Evolutionary conservation across 139 green algal species (phyloP).

Genomic region (Coelastrella sp.): DNA sequence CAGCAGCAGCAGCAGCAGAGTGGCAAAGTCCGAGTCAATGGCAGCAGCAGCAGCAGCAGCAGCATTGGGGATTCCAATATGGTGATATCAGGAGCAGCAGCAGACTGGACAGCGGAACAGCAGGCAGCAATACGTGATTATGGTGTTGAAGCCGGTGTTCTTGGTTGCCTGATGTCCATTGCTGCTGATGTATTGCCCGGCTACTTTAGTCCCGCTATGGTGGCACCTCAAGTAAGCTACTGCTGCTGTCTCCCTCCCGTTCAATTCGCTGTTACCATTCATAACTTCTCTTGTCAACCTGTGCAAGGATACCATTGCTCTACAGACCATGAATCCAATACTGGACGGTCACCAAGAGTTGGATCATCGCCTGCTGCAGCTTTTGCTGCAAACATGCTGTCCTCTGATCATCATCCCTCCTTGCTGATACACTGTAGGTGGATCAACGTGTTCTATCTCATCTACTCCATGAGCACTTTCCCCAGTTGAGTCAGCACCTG

Average conservation of each 20-base stretch:
- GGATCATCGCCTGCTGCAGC: too few species aligned
- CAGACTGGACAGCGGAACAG: neutral
- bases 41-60: neutral
- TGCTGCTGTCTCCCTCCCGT: neutral
- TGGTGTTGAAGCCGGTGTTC: neutral
- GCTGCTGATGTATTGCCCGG: slow-evolving; percentile 28
- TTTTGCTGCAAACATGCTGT: too few species aligned
- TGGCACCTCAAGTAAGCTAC: slow-evolving; percentile 29
- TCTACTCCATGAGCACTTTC: neutral
- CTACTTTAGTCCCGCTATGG: slow-evolving; percentile 36
- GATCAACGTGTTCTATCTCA: slow-evolving; percentile 2
- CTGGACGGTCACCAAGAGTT: too few species aligned
- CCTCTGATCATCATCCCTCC: neutral
- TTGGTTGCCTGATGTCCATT: slow-evolving; percentile 14
- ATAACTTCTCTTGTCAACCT: neutral
- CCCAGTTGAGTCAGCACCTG: neutral
- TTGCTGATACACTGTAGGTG: slow-evolving; percentile 6
- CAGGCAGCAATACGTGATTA: neutral
- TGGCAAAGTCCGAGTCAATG: neutral
- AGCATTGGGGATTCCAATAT: too few species aligned
- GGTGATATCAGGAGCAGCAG: neutral
- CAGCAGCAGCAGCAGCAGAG: neutral
- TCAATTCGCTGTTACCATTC: neutral
- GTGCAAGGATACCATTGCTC: too few species aligned
- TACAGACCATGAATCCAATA: too few species aligned